phyloP scores from a whole-genome alignment of 768 basidiomycete species.

The Auriscalpium microsporum region DNA sequence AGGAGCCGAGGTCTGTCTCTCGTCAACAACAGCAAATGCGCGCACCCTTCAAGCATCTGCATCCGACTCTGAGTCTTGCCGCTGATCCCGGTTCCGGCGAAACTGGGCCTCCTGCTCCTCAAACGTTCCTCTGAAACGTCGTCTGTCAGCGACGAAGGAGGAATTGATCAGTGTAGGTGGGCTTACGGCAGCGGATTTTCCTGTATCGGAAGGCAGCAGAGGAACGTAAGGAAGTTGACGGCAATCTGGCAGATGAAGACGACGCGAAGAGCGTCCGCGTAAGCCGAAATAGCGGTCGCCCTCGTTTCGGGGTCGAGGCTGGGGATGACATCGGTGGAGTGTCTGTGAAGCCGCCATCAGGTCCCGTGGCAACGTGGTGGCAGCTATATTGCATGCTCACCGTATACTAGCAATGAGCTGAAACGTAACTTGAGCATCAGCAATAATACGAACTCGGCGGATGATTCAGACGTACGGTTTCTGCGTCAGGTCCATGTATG shows the following conservation, averaged over 20 bases:
- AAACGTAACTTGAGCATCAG: conserved; percentile 7
- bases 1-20: too few relatives aligned
- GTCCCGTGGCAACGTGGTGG: not conserved
- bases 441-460: not conserved
- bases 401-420: conserved; percentile 71
- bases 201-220: conserved; percentile 68
- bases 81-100: conserved; percentile 14
- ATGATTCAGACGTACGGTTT: conserved; percentile 43
- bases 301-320: conserved; percentile 45
- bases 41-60: not conserved
- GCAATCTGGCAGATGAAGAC: conserved; percentile 78
- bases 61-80: not conserved
- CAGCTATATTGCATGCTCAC: conserved; percentile 24
- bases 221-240: conserved; percentile 55
- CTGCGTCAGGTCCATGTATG: conserved; percentile 70
- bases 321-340: conserved; percentile 66
- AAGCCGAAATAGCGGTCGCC: conserved; percentile 64
- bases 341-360: conserved; percentile 32
- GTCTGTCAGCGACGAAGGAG: not conserved
- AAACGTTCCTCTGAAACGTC: conserved; percentile 41
- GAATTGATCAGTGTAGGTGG: not conserved
- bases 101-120: conserved; percentile 55
- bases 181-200: conserved; percentile 55
- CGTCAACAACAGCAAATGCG: too few relatives aligned
- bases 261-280: conserved; percentile 68